Percentiles rank a stretch among this genome's conserved stretches.
Conservation (phyloP, 345 rosid genomes). For the Psidium guajava region DNA sequence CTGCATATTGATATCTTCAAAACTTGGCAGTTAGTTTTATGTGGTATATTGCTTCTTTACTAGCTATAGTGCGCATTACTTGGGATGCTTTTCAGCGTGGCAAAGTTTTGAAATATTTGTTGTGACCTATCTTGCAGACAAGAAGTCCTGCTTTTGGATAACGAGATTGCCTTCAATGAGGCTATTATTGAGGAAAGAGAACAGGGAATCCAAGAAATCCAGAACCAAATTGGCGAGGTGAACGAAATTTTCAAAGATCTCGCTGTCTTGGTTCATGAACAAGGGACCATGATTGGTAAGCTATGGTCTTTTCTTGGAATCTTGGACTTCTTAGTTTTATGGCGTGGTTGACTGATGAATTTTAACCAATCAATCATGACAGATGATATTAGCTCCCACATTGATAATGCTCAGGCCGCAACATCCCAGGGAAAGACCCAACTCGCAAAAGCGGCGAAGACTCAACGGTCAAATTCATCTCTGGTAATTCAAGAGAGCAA, state of each 20-base stretch:
- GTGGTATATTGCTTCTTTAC: not conserved
- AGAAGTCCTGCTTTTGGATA: slow-evolving; percentile 71
- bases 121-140: slow-evolving; percentile 40
- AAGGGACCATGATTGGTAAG: slow-evolving; percentile 81
- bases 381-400: slow-evolving; percentile 81
- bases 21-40: not conserved
- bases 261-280: slow-evolving; percentile 87
- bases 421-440: slow-evolving; percentile 69
- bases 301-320: slow-evolving; percentile 4
- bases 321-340: not conserved
- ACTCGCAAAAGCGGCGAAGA: slow-evolving; percentile 71
- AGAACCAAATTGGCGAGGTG: slow-evolving; percentile 94
- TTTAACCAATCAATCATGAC: slow-evolving; percentile 1
- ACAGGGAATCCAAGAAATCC: slow-evolving; percentile 87
- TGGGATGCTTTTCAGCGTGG: not conserved
- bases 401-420: slow-evolving; percentile 64
- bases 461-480: slow-evolving; percentile 85
- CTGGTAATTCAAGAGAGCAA: slow-evolving; percentile 33
- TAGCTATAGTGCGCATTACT: not conserved
- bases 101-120: not conserved
- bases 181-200: slow-evolving; percentile 94
- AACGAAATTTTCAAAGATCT: slow-evolving; percentile 90
- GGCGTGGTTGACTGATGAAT: not conserved
- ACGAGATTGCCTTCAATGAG: slow-evolving; percentile 85
- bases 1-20: not conserved